Conservation (phyloP, 768 basidiomycete genomes). For the Naganishia friedmannii region DNA sequence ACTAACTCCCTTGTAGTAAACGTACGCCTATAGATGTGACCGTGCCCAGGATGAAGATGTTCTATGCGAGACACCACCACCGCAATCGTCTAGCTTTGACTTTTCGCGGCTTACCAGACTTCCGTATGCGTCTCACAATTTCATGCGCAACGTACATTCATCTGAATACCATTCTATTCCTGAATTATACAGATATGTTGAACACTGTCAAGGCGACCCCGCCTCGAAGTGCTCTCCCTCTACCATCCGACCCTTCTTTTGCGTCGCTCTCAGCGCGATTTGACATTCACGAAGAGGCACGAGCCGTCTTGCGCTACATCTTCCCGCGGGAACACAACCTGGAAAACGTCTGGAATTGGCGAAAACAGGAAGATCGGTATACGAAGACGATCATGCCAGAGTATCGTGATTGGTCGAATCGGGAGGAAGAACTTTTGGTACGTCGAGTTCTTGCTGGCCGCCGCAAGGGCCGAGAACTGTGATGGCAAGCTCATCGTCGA, state of each 20-base stretch:
- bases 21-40: constrained; percentile 40
- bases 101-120: constrained; percentile 7
- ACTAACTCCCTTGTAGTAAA: neutral
- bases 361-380: constrained; percentile 28
- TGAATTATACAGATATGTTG: constrained; percentile 60
- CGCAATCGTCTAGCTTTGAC: neutral
- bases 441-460: neutral
- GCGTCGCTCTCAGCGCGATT: constrained; percentile 41
- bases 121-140: neutral
- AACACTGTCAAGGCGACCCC: constrained; percentile 53
- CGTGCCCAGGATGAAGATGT: constrained; percentile 16
- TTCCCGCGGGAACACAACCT: constrained; percentile 78
- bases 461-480: neutral
- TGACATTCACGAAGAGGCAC: constrained; percentile 57
- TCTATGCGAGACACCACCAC: constrained; percentile 1
- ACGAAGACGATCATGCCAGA: constrained; percentile 37
- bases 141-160: neutral
- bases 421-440: constrained; percentile 31
- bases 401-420: constrained; percentile 57
- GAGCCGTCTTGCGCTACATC: constrained; percentile 69
- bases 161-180: neutral
- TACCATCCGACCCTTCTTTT: constrained; percentile 35
- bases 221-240: constrained; percentile 55
- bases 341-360: constrained; percentile 56
- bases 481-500: neutral